Percentiles rank a stretch among this genome's conserved stretches.
phyloP scores from a whole-genome alignment of 345 rosid genomes.

The Eucalyptus melliodora region DNA sequence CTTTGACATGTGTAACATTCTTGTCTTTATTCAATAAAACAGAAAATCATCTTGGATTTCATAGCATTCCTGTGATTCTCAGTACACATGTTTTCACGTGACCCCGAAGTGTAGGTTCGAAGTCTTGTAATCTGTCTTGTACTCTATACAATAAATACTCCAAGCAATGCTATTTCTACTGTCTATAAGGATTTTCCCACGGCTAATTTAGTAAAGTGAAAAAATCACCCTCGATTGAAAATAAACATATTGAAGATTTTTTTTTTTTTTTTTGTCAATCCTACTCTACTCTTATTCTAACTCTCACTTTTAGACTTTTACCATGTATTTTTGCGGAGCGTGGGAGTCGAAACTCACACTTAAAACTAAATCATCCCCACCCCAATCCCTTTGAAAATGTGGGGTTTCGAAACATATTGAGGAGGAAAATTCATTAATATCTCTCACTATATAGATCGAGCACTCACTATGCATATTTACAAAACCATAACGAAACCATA shows the following conservation, averaged over 20 bases:
- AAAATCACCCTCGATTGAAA: not conserved
- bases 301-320: rapidly evolving
- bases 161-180: not conserved
- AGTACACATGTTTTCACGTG: not conserved
- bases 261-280: no score
- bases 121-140: not conserved
- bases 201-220: not conserved
- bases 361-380: no score
- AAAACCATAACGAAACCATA: no score
- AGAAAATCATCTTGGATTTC: not conserved
- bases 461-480: no score
- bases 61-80: not conserved
- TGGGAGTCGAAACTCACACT: no score
- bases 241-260: no score
- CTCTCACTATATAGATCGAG: no score
- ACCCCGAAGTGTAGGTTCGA: not conserved
- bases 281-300: no score
- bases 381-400: rapidly evolving
- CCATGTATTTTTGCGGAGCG: rapidly evolving
- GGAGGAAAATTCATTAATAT: no score
- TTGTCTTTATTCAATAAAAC: not conserved
- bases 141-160: not conserved
- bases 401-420: not conserved
- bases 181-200: not conserved
- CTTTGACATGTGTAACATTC: not conserved